These are phyloP conservation scores for Beauveria sp. DNA, from an alignment of 2,329 filamentous ascomycete genomes.

Conservation along the genomic window DNA sequence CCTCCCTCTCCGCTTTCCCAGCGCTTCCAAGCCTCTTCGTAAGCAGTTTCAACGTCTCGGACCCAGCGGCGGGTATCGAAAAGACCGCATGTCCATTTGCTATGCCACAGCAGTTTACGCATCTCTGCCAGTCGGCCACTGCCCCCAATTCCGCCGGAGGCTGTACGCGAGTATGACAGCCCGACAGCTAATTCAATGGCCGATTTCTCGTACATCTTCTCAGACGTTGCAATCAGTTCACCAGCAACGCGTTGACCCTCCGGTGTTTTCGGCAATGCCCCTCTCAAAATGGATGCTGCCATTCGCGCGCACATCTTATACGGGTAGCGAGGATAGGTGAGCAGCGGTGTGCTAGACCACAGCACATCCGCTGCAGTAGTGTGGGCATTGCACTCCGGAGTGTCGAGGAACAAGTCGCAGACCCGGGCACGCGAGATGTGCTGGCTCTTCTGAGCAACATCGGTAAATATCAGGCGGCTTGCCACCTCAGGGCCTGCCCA, in stretches of 20 bases:
- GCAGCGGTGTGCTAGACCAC: slow-evolving; percentile 89
- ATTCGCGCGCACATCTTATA: slow-evolving; percentile 99
- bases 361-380: slow-evolving; percentile 94
- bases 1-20: slow-evolving; percentile 86
- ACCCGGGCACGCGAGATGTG: slow-evolving; percentile 89
- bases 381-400: slow-evolving; percentile 95
- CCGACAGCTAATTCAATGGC: slow-evolving; percentile 61
- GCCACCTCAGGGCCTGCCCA: slow-evolving; percentile 88
- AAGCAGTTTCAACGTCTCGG: slow-evolving; percentile 77
- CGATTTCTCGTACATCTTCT: slow-evolving; percentile 76
- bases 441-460: slow-evolving; percentile 89
- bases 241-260: slow-evolving; percentile 60
- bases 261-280: slow-evolving; percentile 67
- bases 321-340: slow-evolving; percentile 83
- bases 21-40: slow-evolving; percentile 77
- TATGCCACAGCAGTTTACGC: slow-evolving; percentile 72
- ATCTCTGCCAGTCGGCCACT: slow-evolving; percentile 69
- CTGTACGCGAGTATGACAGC: slow-evolving; percentile 48
- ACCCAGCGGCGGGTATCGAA: slow-evolving; percentile 95
- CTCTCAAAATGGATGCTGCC: slow-evolving; percentile 88
- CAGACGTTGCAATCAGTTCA: slow-evolving; percentile 71
- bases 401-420: slow-evolving; percentile 93
- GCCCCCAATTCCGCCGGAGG: slow-evolving; percentile 43
- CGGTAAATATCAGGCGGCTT: slow-evolving; percentile 83
- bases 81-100: slow-evolving; percentile 76